Base-by-base conservation (phyloP, 176 grass and related monocot species). In the Musa schizocarpa region DNA sequence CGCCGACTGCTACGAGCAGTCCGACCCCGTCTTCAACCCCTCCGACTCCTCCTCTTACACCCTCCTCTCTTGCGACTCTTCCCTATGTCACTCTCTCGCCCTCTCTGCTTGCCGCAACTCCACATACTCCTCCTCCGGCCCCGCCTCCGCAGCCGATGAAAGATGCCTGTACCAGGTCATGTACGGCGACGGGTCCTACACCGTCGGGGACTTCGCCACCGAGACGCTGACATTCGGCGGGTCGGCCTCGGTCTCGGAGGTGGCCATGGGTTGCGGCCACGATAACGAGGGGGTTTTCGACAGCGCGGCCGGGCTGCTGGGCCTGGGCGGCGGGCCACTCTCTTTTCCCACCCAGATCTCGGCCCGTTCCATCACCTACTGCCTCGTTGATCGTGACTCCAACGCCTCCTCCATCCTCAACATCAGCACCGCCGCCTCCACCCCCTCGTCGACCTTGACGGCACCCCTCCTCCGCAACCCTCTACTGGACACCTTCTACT, bases 181-280 rank as follows among this genome's bases (percentile, higher is more conserved):
- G 65, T 96, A 96, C 78, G 92, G 92, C 65, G 92, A 96, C 67
- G 92, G 92, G 1, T 96, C 92, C 69, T 96, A 96, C 85, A 96
- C 92, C 13, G 85, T 96, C 7, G 89, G 89, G 11, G 93, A 96
- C 82, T 96, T 96, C 68, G 87, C 85, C 14, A 90, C 84, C 1
- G 93, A 96, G 81, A 90, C 79, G 0, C 74, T 96, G 21, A 96
- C 93, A 2, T 87, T 96, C 0, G 93, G 93, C 0, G 68, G 78
- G 57, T 96, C 93, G 0, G 1, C 19, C 0, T 81, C 87, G 0
- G 87, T 96, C 22, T 0, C 14, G 63, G 63, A 71, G 78, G 85
- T 92, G 4, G 83, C 87, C 73, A 83, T 96, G 64, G 93, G 93
- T 0, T 96, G 93, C 65, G 93, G 93, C 27, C 93, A 92, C 69